Evolutionary conservation across 176 grass and related monocot genomes (phyloP).

Genomic region (Pharus latifolius): DNA sequence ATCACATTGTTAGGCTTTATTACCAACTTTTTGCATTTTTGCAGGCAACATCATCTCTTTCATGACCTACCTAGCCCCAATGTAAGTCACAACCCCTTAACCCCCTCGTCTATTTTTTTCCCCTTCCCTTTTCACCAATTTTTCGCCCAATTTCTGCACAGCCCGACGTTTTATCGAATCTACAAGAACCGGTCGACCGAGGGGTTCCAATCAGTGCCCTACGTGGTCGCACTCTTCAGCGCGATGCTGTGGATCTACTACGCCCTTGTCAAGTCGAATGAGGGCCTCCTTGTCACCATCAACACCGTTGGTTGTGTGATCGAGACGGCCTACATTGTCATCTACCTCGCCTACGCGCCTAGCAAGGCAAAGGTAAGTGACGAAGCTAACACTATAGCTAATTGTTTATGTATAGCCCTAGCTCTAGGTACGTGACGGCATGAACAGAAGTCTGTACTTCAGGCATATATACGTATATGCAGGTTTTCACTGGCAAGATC

Average conservation of each 20-base stretch:
- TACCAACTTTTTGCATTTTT: not conserved
- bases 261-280: constrained; percentile 49
- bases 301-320: constrained; percentile 55
- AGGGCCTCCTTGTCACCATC: constrained; percentile 68
- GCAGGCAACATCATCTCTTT: constrained; percentile 88
- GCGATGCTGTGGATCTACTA: constrained; percentile 78
- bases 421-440: too few relatives aligned
- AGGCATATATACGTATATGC: not conserved
- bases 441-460: too few relatives aligned
- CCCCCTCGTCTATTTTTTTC: not conserved
- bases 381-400: too few relatives aligned
- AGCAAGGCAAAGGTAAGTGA: constrained; percentile 29
- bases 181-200: constrained; percentile 59
- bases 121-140: not conserved
- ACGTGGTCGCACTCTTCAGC: constrained; percentile 73
- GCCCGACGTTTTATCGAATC: constrained; percentile 69
- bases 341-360: constrained; percentile 57
- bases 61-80: constrained; percentile 56
- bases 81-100: constrained; percentile 31
- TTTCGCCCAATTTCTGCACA: not conserved
- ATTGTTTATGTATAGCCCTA: too few relatives aligned
- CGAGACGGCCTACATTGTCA: constrained; percentile 65
- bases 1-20: not conserved
- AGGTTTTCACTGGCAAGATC: constrained; percentile 61
- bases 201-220: constrained; percentile 70